phyloP scores from a whole-genome alignment of 805 yeast genomes.

The Tetrapisispora nanseiensis region DNA sequence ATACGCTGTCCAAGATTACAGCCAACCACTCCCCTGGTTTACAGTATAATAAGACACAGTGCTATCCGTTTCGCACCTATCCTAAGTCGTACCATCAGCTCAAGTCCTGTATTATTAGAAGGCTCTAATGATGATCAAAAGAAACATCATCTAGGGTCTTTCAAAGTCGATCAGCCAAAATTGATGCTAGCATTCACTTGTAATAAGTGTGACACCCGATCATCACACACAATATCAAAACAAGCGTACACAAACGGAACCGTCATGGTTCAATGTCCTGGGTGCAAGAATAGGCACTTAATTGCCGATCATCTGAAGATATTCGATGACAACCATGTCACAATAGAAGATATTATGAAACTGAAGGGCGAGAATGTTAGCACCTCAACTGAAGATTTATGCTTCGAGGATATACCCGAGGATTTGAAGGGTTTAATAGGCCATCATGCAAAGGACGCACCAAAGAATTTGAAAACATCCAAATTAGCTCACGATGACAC shows the following conservation, averaged over 20 bases:
- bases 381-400: slow-evolving; percentile 55
- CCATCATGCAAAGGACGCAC: slow-evolving; percentile 61
- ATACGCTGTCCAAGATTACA: too few species aligned
- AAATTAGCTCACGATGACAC: slow-evolving; percentile 14
- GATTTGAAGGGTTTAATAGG: slow-evolving; percentile 36
- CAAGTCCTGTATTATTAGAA: too few species aligned
- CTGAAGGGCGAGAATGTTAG: slow-evolving; percentile 71
- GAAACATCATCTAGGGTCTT: slow-evolving; percentile 3
- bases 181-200: slow-evolving; percentile 88
- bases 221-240: slow-evolving; percentile 83
- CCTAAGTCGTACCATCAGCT: too few species aligned
- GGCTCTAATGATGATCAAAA: not conserved
- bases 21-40: too few species aligned
- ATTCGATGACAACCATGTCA: slow-evolving; percentile 63
- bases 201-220: slow-evolving; percentile 72
- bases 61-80: too few species aligned
- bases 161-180: slow-evolving; percentile 65
- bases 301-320: slow-evolving; percentile 84
- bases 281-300: slow-evolving; percentile 77
- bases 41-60: too few species aligned
- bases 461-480: slow-evolving; percentile 29
- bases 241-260: slow-evolving; percentile 86
- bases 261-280: slow-evolving; percentile 84
- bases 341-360: slow-evolving; percentile 67
- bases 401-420: slow-evolving; percentile 33